Conservation (phyloP, 192 early-diverging fungal species). For the Coemansia sp. region DNA sequence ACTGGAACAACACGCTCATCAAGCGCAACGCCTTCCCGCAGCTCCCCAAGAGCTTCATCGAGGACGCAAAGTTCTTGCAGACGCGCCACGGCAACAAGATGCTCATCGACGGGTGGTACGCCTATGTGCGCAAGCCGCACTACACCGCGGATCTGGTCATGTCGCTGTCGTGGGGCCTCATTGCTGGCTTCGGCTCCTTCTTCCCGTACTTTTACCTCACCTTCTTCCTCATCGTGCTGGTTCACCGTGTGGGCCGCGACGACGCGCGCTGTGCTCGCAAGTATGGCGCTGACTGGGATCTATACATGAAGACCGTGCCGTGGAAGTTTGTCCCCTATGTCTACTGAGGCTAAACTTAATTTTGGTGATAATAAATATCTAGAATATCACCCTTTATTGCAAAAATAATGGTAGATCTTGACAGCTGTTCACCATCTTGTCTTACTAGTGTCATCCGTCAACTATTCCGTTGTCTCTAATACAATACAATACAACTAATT, state of each 20-base stretch:
- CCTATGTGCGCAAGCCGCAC: slow-evolving; percentile 86
- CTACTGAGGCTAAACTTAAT: slow-evolving; percentile 52
- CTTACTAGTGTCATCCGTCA: too few species aligned
- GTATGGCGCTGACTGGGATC: slow-evolving; percentile 94
- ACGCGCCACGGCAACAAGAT: slow-evolving; percentile 81
- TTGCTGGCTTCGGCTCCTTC: slow-evolving; percentile 72
- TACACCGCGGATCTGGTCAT: slow-evolving; percentile 95
- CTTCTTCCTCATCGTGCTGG: slow-evolving; percentile 87
- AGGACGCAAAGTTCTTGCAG: slow-evolving; percentile 82
- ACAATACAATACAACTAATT: too few species aligned
- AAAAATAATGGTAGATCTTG: too few species aligned
- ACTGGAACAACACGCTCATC: slow-evolving; percentile 52
- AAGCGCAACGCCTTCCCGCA: slow-evolving; percentile 55
- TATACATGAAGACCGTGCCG: slow-evolving; percentile 77
- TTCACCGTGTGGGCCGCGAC: slow-evolving; percentile 87
- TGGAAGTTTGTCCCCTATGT: slow-evolving; percentile 84
- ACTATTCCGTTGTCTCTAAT: too few species aligned
- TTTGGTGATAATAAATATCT: neutral
- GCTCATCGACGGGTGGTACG: slow-evolving; percentile 91
- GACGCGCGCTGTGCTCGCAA: slow-evolving; percentile 85
- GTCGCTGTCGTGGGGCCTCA: slow-evolving; percentile 89
- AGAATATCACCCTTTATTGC: neutral
- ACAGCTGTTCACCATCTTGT: too few species aligned
- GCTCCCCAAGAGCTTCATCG: slow-evolving; percentile 61
- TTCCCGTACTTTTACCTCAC: slow-evolving; percentile 94